Evolutionary conservation across 75 land plant genomes (phyloP), one percentile per base, ranked within the genome.

Genomic region (Chamaecyparis obtusa): DNA sequence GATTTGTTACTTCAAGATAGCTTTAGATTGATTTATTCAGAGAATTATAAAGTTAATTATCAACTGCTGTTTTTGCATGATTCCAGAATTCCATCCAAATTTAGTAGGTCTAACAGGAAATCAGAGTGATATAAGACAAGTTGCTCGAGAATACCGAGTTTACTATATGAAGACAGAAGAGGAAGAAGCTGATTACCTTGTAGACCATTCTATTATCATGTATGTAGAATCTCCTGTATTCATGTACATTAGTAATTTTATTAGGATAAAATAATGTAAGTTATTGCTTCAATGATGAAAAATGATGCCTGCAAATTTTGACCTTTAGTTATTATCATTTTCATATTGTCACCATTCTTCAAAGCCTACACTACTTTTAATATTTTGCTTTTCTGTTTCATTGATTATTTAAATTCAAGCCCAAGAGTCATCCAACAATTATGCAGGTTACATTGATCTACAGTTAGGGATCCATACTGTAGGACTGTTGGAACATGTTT

Each of bases 191-290:
- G 99, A 98, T 89, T 98, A 98, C 79, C 96, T 98, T 86, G 99
- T 98, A 56, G 99, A 98, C 87, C 99, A 98, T 86, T 98, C 99
- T 3, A 98, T 98, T 44, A 95, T 98, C 87, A 98, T 97, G 99
- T 98, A 93, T 37, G 92, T 88, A 74, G 55, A 35, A 17, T 21
- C 51, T 55, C 57, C 11, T 3, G 9, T 87, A 30, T 87, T 81
- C 55, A 36, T 39, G 14, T n/a, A 0, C 36, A 32, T 32, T 30
- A 74, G 33, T 32, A 11, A 74, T 74, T 30, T 33, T 74, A 1
- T 11, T 33, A 74, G 76, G 36, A 11, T 10, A 8, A 74, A 33
- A 32, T 74, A 74, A 13, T 1, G 36, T 33, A 74, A 33, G 35
- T 74, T 13, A 13, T 32, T 74, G 76, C 15, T 64, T 27, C 69